phyloP scores from a whole-genome alignment of 345 rosid species.

The Bruguiera sexangula region DNA sequence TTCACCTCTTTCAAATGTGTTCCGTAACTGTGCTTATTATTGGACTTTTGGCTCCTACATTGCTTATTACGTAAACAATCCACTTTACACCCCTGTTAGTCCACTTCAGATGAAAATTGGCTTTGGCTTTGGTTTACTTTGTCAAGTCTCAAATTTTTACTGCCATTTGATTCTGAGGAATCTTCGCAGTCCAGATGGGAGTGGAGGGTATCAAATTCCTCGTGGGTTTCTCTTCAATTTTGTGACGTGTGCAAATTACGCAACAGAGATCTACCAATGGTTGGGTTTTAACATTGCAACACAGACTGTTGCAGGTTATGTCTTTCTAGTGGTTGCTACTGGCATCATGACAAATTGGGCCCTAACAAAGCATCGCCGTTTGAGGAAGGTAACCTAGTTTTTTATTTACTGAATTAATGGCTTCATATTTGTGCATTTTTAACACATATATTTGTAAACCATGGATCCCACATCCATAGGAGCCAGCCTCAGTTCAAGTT shows the following conservation, averaged over 20 bases:
- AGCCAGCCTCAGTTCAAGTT: too few relatives aligned
- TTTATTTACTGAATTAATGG: not conserved
- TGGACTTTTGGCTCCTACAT: conserved; percentile 86
- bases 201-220: conserved; percentile 93
- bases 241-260: conserved; percentile 96
- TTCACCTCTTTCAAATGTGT: conserved; percentile 84
- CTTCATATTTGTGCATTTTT: not conserved
- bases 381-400: conserved; percentile 64
- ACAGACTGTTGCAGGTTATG: conserved; percentile 83
- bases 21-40: conserved; percentile 90
- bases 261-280: conserved; percentile 98
- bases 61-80: conserved; percentile 94
- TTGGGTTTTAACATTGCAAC: conserved; percentile 94
- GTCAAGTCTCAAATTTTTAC: conserved; percentile 80
- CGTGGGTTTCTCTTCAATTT: conserved; percentile 86
- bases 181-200: conserved; percentile 63
- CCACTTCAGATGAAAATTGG: conserved; percentile 95
- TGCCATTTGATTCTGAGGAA: conserved; percentile 82
- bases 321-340: conserved; percentile 79
- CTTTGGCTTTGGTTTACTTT: conserved; percentile 73
- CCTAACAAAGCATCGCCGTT: conserved; percentile 83
- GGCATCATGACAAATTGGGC: conserved; percentile 97
- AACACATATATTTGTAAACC: too few relatives aligned
- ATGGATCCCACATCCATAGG: too few relatives aligned
- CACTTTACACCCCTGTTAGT: conserved; percentile 81